phyloP scores from a whole-genome alignment of 148 eudicot species.

The Arbutus unedo region DNA sequence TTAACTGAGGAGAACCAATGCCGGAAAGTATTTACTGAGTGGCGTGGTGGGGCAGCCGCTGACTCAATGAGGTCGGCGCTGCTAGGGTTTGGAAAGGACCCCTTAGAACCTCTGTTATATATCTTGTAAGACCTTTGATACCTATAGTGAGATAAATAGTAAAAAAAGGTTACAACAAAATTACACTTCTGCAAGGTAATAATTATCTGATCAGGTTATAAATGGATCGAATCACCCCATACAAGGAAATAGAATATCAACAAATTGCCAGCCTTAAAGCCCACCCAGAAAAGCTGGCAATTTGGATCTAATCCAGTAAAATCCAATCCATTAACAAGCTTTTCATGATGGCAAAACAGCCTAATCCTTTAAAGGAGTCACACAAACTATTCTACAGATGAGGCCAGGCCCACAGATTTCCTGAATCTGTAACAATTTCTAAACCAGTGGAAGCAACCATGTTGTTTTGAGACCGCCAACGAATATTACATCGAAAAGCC shows the following conservation, averaged over 20 bases:
- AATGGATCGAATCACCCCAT: conserved; percentile 13
- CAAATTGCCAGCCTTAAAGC: background rate
- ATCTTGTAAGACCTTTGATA: conserved; percentile 9
- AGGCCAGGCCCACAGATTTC: background rate
- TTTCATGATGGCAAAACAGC: background rate
- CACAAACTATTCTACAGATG: background rate
- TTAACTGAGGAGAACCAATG: background rate
- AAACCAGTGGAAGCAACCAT: background rate
- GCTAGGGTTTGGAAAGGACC: conserved; percentile 16
- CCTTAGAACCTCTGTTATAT: background rate
- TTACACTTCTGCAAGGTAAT: conserved; percentile 2
- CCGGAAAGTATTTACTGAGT: background rate
- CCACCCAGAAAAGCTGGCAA: background rate
- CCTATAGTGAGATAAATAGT: background rate
- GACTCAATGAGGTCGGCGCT: conserved; percentile 10
- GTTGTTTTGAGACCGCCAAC: background rate
- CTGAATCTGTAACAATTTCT: background rate
- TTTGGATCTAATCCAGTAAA: background rate
- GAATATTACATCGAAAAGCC: too few species aligned
- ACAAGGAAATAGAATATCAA: background rate
- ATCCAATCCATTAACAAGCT: conserved; percentile 8
- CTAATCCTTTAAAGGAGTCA: background rate
- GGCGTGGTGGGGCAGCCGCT: background rate
- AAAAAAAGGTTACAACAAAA: background rate
- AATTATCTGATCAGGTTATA: conserved; percentile 7